Base-by-base conservation (phyloP, 1,139 yeast species). In the Yueomyces sp. region DNA sequence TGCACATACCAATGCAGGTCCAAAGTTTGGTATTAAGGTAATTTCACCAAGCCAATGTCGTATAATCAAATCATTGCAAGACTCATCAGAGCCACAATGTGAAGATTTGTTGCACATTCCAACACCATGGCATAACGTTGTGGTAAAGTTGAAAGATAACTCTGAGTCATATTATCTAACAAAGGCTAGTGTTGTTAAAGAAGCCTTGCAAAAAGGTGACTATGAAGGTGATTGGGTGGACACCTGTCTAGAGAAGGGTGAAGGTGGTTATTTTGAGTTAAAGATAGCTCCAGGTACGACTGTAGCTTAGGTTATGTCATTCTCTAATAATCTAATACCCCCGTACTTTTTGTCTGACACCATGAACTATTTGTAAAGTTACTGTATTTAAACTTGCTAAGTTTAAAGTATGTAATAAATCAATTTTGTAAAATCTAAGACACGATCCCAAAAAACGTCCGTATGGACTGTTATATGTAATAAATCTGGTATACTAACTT, bases 101-200 rank as follows among this genome's bases (percentile, higher is more conserved):
- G 69, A 64, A 36, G 79, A 73, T 49, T 62, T 73, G 48, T 66
- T 76, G 46, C 82, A 76, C 52, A 75, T 76, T 46, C 81, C 82
- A 39, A 76, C 81, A 0, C 81, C 82, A 37, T 76, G 81, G 81
- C 82, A 76, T 56, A 76, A 76, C 52, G 64, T 76, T 42, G 69
- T 76, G 26, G 71, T 73, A 31, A 66, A 67, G 41, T 60, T 73
- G 41, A 12, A 34, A 3, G 39, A 39, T n/a, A 39, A 38, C 27
- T 27, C 19, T 4, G 33, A 37, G 54, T 52, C 39, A 29, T 57
- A 44, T 42, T 63, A 53, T 44, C 53, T 66, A 46, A 60, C 67
- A 3, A 64, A 63, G 44, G 56, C 67, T 3, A 58, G 53, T 39
- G 54, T 59, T 25, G 59, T 65, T 12, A 51, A 48, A 38, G 62